Base-by-base conservation (phyloP, 257 asterid genomes). In the Solanum microdontum region DNA sequence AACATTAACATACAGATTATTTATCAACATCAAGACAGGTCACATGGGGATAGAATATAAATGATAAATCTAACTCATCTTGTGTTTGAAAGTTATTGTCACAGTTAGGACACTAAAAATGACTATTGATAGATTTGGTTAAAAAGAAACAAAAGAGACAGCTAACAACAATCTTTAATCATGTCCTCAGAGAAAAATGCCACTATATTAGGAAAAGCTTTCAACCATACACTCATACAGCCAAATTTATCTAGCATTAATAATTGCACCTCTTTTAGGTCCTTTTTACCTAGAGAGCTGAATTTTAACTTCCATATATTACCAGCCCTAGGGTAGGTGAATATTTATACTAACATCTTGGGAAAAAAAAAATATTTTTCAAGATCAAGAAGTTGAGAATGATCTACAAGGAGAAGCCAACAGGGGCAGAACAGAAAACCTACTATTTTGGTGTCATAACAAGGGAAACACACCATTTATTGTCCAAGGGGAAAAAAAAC, bases 11-110 rank as follows among this genome's bases (percentile, higher is more conserved):
- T 28, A 85, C 36, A 58, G 79, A 39, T 77, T 32, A 84, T 39
- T 82, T 39, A 86, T 89, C 92, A 90, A 79, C 85, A 90, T 92
- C 89, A 89, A 34, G 92, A 93, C 94, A 93, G 93, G 94, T 93
- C 90, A 90, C 40, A 82, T 85, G 75, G 84, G 64, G 39, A 26
- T 40, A 64, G 2, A 62, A 33, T 32, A 69, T 68, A 39, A 69
- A 76, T 83, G 34, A 74, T 62, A 87, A 45, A 68, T 74, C 85
- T 48, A 82, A 48, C 85, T 82, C 43, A 82, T 82, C 30, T 48
- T 28, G 28, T 80, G 69, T 48, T 28, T 82, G 30, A 48, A 48
- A 28, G 85, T 80, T 28, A 48, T 79, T 43, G 40, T 9, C 69
- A 26, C 69, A 1, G 17, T 80, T 80, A 28, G 68, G 40, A 80